A percentile compares a stretch with the other conserved stretches of the same genome.
These are phyloP conservation scores for Pichia scutulata DNA, from an alignment of 805 yeast genomes.

Conservation along the genomic window DNA sequence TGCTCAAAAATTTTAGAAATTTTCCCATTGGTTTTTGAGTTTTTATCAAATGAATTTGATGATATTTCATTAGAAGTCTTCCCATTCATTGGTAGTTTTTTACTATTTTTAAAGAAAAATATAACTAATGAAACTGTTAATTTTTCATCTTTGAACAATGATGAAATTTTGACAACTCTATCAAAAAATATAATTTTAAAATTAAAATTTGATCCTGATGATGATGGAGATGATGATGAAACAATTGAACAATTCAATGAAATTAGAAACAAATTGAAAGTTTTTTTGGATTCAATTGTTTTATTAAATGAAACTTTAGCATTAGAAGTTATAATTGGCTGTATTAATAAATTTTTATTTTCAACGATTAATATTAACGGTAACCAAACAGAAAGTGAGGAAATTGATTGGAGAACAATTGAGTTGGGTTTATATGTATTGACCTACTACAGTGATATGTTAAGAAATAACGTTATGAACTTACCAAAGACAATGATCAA, in stretches of 20 bases:
- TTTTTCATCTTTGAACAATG: constrained; percentile 24
- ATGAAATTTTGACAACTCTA: constrained; percentile 52
- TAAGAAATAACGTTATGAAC: constrained; percentile 70
- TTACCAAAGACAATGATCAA: constrained; percentile 58
- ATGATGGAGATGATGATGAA: constrained; percentile 56
- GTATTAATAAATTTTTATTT: constrained; percentile 41
- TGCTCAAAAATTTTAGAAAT: constrained; percentile 46
- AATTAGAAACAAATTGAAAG: constrained; percentile 62
- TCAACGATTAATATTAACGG: constrained; percentile 2
- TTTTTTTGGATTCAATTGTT: constrained; percentile 77
- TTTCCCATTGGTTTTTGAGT: constrained; percentile 66
- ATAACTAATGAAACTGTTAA: constrained; percentile 29
- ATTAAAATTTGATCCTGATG: constrained; percentile 67
- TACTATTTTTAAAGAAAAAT: constrained; percentile 59
- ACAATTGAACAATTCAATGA: constrained; percentile 73
- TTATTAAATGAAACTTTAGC: constrained; percentile 32
- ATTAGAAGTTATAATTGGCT: constrained; percentile 30
- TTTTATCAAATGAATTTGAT: constrained; percentile 77
- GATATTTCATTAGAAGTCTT: constrained; percentile 81
- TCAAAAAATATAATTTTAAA: constrained; percentile 66
- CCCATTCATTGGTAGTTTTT: constrained; percentile 68
- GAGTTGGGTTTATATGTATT: constrained; percentile 86
- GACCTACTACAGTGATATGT: constrained; percentile 67
- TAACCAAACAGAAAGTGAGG: neutral
- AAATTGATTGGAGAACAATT: constrained; percentile 63